Percentiles rank a stretch among this genome's conserved stretches.
These are phyloP conservation scores for Phalaenopsis hybrid DNA, from an alignment of 116 monocot species.

Conservation along the genomic window DNA sequence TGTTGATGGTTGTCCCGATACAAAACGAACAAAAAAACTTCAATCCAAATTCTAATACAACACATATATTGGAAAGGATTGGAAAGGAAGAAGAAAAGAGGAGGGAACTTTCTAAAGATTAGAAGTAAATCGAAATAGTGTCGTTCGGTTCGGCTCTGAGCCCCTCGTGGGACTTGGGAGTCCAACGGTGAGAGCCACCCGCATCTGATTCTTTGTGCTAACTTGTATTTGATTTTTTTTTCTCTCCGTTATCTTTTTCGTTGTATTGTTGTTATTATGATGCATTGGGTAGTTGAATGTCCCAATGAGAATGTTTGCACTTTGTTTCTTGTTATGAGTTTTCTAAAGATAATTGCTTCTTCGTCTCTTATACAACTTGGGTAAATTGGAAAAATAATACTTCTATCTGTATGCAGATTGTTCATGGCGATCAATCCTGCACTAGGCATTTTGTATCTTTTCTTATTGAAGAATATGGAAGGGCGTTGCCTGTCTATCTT, in stretches of 20 bases:
- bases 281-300: not conserved
- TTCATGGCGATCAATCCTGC: slow-evolving; percentile 89
- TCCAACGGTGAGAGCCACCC: too few species aligned
- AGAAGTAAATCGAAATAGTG: too few species aligned
- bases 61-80: too few species aligned
- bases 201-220: not conserved
- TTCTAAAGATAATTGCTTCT: not conserved
- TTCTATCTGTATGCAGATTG: slow-evolving; percentile 48
- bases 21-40: too few species aligned
- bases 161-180: too few species aligned
- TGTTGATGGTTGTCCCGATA: too few species aligned
- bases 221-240: not conserved
- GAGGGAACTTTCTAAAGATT: too few species aligned
- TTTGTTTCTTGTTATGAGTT: slow-evolving; percentile 1
- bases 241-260: not conserved
- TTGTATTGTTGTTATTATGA: not conserved
- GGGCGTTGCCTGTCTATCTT: slow-evolving; percentile 91
- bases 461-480: slow-evolving; percentile 81
- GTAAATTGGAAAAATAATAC: not conserved
- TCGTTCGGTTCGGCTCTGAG: too few species aligned
- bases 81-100: too few species aligned
- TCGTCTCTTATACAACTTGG: not conserved
- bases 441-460: slow-evolving; percentile 57
- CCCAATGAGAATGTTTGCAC: not conserved
- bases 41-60: too few species aligned